A percentile compares a stretch with the other conserved stretches of the same genome.
Conservation (phyloP, 2,329 filamentous ascomycete genomes). For the Spiromastix sp. region DNA sequence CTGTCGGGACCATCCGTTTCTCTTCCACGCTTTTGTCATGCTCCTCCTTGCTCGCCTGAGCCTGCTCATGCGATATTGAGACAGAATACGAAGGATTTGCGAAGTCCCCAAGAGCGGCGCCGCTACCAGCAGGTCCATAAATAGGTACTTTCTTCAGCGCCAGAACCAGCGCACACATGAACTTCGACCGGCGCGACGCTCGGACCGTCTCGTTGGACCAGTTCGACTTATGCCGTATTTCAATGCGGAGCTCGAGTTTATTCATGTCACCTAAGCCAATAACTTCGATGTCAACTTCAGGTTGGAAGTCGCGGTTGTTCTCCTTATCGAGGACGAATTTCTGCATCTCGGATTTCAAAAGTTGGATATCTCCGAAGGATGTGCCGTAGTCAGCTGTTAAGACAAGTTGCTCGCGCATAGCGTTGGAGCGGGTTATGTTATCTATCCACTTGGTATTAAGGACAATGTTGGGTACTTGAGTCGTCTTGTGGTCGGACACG, state of each 20-base stretch:
- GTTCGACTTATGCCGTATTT: constrained; percentile 86
- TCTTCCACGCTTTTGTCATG: constrained; percentile 52
- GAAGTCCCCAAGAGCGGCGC: constrained; percentile 47
- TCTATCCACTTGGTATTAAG: constrained; percentile 92
- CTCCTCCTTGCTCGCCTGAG: constrained; percentile 51
- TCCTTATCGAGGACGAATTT: constrained; percentile 72
- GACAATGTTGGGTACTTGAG: constrained; percentile 79
- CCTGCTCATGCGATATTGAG: constrained; percentile 58
- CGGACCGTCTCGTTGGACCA: constrained; percentile 82
- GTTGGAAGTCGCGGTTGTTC: constrained; percentile 84
- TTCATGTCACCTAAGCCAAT: constrained; percentile 73
- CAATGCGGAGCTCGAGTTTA: constrained; percentile 72
- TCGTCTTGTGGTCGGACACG: constrained; percentile 68
- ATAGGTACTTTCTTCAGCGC: constrained; percentile 84
- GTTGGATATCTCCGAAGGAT: constrained; percentile 77
- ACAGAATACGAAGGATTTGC: constrained; percentile 78
- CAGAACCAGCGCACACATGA: constrained; percentile 85
- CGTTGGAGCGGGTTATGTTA: constrained; percentile 80
- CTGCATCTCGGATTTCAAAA: constrained; percentile 74
- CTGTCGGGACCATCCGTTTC: constrained; percentile 52
- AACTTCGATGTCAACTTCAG: constrained; percentile 69
- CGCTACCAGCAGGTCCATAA: constrained; percentile 65
- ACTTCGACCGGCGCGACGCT: constrained; percentile 76
- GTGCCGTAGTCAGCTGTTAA: constrained; percentile 80
- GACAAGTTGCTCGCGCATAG: constrained; percentile 78